Evolutionary conservation across 2,329 filamentous ascomycete genomes (phyloP), one percentile per base, ranked within the genome.

Genomic region (Talaromyces sp.): DNA sequence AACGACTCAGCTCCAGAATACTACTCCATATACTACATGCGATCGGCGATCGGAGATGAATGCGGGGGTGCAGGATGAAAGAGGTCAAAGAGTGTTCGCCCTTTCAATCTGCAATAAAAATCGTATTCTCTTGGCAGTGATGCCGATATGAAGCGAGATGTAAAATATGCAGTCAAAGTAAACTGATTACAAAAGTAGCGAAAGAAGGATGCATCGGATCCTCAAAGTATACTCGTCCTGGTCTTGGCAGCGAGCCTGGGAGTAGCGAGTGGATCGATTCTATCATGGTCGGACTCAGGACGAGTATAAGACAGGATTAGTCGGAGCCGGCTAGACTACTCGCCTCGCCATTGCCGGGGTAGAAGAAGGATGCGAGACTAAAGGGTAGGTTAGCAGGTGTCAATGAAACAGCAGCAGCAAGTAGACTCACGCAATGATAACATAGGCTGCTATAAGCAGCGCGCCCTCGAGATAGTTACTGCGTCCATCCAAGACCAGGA

Each of bases 401-500:
- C 19, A 24, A 0, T n/a, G n/a, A 14, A 20, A 7, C 11, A 35
- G n/a, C 2, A 35, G 9, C 11, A n/a, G 33, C 2, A 16, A 29
- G 40, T 14, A 27, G 20, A 69, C 74, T 69, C 63, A 75, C 63
- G 88, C 89, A 65, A 94, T 92, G 49, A 94, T 94, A 36, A 87
- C 77, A 65, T 94, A 94, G 3, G 90, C 80, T 35, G 87, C 89
- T 47, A 91, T 88, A 30, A 94, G 72, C 52, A 93, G 74, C 55
- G 86, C 84, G 2, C 90, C 90, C 71, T 94, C 90, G 0, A 93
- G 80, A 77, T 90, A 94, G 63, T 93, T 90, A 57, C 87, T 91
- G 69, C 90, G 85, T 27, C 90, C 91, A 63, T 95, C 90, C 17
- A 87, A 81, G 44, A 95, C 90, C 39, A 96, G 75, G 68, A 95